phyloP scores from a whole-genome alignment of 208 protist species.

The Wallacemonas sp. region DNA sequence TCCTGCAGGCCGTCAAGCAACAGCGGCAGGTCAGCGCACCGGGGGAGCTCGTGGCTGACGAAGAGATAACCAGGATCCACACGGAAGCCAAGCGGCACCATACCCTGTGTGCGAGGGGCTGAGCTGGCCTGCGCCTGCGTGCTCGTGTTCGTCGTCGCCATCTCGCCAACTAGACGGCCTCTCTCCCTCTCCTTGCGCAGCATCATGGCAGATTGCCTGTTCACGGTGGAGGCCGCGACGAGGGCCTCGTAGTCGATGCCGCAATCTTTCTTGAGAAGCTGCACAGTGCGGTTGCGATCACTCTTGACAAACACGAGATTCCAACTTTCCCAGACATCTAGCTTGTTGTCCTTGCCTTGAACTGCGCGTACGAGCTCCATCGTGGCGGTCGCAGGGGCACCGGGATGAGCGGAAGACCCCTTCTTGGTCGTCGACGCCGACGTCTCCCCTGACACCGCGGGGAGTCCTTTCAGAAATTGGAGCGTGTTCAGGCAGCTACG shows the following conservation, averaged over 20 bases:
- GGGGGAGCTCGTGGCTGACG: slow-evolving; percentile 38
- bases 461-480: slow-evolving; percentile 54
- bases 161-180: slow-evolving; percentile 18
- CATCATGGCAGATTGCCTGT: slow-evolving; percentile 20
- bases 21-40: slow-evolving; percentile 15
- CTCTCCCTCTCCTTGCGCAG: slow-evolving; percentile 22
- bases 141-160: not conserved
- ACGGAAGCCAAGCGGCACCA: slow-evolving; percentile 54
- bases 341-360: slow-evolving; percentile 60
- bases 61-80: slow-evolving; percentile 78
- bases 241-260: slow-evolving; percentile 67
- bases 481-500: slow-evolving; percentile 88
- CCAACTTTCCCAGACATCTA: slow-evolving; percentile 49
- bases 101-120: not conserved
- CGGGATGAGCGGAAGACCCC: no score
- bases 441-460: no score
- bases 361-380: slow-evolving; percentile 51
- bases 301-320: slow-evolving; percentile 40
- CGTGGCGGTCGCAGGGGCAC: not conserved
- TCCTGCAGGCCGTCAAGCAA: slow-evolving; percentile 80
- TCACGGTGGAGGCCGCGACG: slow-evolving; percentile 32
- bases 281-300: slow-evolving; percentile 57
- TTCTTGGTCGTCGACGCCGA: no score
- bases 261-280: slow-evolving; percentile 65
- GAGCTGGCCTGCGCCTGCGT: not conserved